Conservation (phyloP, 2,329 filamentous ascomycete species). For the Bipolaris victoriae region DNA sequence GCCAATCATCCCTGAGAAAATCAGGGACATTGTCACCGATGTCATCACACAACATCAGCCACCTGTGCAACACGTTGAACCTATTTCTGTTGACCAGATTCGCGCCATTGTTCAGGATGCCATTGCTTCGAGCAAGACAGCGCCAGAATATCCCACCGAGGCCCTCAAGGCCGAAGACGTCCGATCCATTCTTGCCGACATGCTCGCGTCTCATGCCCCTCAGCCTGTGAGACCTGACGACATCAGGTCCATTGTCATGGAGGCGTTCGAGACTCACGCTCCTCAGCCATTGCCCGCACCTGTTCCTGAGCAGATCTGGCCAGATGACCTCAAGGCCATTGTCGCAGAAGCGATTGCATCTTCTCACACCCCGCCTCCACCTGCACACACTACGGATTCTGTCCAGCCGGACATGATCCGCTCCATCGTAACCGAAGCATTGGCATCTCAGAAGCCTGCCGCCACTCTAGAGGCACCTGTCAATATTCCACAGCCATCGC, state of each 20-base stretch:
- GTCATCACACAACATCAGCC: constrained; percentile 62
- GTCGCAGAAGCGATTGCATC: constrained; percentile 43
- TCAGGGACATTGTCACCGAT: constrained; percentile 65
- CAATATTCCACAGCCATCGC: constrained; percentile 44
- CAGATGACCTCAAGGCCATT: constrained; percentile 59
- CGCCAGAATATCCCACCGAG: constrained; percentile 23
- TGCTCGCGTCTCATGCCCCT: constrained; percentile 24
- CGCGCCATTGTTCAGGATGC: constrained; percentile 66
- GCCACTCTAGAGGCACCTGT: constrained; percentile 39
- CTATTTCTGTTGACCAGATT: constrained; percentile 68
- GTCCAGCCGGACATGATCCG: constrained; percentile 45
- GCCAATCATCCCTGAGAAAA: constrained; percentile 68
- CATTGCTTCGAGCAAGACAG: constrained; percentile 56
- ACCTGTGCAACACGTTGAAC: constrained; percentile 29
- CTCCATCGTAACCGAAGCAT: constrained; percentile 43
- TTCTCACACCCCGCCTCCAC: constrained; percentile 27
- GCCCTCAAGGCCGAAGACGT: constrained; percentile 39
- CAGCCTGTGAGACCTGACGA: constrained; percentile 31
- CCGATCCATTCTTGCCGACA: constrained; percentile 34
- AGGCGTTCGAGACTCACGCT: constrained; percentile 39
- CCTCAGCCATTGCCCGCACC: constrained; percentile 33
- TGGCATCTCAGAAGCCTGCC: constrained; percentile 40
- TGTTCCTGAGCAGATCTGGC: constrained; percentile 40
- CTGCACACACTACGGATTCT: constrained; percentile 30
- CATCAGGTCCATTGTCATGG: constrained; percentile 37